Evolutionary conservation across 1,284 basidiomycete species (phyloP), one percentile per base, ranked within the genome.

Genomic region (Boletellus deceptivus): DNA sequence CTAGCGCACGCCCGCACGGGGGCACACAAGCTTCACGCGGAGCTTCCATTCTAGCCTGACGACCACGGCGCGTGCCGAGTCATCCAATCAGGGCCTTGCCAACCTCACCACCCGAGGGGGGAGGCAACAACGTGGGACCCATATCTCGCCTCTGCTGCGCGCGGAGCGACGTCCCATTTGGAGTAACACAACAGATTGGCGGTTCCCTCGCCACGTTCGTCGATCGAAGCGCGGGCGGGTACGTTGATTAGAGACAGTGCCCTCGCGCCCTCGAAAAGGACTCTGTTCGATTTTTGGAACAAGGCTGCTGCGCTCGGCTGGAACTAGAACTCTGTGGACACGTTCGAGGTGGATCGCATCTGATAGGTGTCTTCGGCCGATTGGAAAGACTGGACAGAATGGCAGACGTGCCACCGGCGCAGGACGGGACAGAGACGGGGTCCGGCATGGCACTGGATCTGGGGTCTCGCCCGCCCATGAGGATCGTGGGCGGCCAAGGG

Each of bases 401-500:
- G n/a, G 36, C 17, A 38, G 17, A 31, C 25, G 13, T 50, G 35
- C 49, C 11, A 48, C 41, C 5, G 43, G 49, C 3, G 2, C 29
- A 47, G 33, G 42, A 49, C 46, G 46, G 14, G 11, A 43, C 36
- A 17, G 56, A 49, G 14, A 57, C 47, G 22, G 35, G n/a, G 29
- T 11, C 29, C 29, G 29, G 29, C 29, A 29, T 11, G 29, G 11
- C 7, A 10, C 11, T 11, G 29, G 29, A 11, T 29, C 11, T 29
- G 29, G 29, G 53, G 20, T 20, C 20, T 20, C 20, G 20, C 20
- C 51, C 40, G 37, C 22, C 49, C 62, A 61, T 54, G 62, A 59
- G 62, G 62, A 40, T 54, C 60, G 47, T 55, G 62, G 62, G 37
- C 50, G 47, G 50, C 29, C 46, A 43, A 43, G 58, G 62, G 53